A percentile compares a stretch with the other conserved stretches of the same genome.
phyloP scores from a whole-genome alignment of 1,284 basidiomycete genomes.

The Puccinia horiana region DNA sequence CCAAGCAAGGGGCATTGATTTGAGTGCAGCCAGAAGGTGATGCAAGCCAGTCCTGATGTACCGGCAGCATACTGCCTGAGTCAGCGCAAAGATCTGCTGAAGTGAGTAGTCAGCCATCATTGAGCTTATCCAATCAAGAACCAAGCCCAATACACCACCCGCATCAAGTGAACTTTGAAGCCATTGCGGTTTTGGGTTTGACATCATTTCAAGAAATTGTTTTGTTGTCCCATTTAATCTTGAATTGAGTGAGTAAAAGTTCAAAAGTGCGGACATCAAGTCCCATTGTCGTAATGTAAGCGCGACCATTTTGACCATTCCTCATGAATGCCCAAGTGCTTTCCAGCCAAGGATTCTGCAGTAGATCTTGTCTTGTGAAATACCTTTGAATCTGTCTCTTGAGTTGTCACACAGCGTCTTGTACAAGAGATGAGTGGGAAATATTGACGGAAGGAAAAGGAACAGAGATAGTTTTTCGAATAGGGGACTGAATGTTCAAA shows the following conservation, averaged over 20 bases:
- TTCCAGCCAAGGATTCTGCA: neutral
- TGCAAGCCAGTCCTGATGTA: neutral
- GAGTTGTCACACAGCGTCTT: too few species aligned
- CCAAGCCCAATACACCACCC: neutral
- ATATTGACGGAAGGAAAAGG: too few species aligned
- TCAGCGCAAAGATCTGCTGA: neutral
- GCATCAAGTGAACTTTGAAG: neutral
- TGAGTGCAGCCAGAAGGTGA: neutral
- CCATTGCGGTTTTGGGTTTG: neutral
- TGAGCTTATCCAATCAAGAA: neutral
- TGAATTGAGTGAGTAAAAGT: neutral
- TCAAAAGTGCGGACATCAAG: neutral
- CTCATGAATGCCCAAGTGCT: neutral
- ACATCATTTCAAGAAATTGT: neutral
- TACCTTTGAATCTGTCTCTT: neutral
- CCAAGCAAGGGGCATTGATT: neutral
- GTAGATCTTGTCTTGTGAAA: neutral
- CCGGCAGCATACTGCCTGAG: neutral
- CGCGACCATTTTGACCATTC: neutral
- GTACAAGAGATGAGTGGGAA: too few species aligned
- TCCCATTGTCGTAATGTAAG: neutral
- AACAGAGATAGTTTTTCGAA: too few species aligned
- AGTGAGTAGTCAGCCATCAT: neutral
- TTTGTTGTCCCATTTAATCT: neutral
- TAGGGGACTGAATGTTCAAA: too few species aligned